These are phyloP conservation scores for Volvox africanus DNA, from an alignment of 139 green algal genomes.

Conservation along the genomic window DNA sequence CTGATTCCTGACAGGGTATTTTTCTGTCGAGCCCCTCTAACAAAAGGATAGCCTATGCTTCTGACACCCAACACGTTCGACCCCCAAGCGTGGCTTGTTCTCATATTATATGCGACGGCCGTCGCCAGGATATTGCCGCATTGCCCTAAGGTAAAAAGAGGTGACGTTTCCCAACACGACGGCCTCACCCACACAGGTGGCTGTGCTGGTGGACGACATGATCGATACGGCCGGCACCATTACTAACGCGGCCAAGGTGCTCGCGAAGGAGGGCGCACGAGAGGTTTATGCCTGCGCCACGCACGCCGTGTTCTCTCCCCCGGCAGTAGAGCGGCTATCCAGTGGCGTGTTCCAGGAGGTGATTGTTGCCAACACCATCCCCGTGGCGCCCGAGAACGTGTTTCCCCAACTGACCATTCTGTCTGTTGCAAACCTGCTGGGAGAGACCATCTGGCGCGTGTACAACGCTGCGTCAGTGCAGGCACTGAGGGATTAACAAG, in stretches of 20 bases:
- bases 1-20: no score
- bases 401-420: constrained; percentile 99
- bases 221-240: constrained; percentile 99
- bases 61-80: no score
- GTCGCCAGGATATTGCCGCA: no score
- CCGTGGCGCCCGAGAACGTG: constrained; percentile 77
- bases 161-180: not conserved
- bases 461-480: constrained; percentile 93
- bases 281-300: constrained; percentile 98
- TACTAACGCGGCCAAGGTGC: constrained; percentile 93
- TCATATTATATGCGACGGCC: no score
- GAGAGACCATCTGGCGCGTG: constrained; percentile 99
- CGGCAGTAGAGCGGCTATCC: constrained; percentile 92
- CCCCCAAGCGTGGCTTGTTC: no score
- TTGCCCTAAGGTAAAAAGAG: no score
- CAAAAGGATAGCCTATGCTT: no score
- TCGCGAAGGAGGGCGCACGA: constrained; percentile 84
- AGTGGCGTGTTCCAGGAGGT: constrained; percentile 95
- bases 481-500: constrained; percentile 68
- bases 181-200: constrained; percentile 41
- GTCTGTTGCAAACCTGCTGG: constrained; percentile 95
- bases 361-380: constrained; percentile 99
- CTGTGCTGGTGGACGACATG: constrained; percentile 99
- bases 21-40: no score
- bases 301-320: constrained; percentile 96